Conservation (phyloP, 2,329 filamentous ascomycete species). For the Colletotrichum nymphaeae region DNA sequence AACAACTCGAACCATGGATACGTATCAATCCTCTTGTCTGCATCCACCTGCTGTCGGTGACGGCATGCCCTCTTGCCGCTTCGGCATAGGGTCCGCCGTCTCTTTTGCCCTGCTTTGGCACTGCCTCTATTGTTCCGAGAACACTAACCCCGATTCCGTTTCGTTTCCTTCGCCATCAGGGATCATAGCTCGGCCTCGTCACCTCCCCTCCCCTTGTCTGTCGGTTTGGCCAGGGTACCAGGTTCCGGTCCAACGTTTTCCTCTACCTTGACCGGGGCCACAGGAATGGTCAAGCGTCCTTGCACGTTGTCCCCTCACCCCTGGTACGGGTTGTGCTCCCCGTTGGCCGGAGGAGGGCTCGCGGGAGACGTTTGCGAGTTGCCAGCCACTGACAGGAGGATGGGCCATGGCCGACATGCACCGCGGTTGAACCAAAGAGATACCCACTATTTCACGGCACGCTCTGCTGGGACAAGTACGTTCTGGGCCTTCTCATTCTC, state of each 20-base stretch:
- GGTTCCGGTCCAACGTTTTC: slow-evolving; percentile 10
- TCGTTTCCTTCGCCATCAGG: slow-evolving; percentile 24
- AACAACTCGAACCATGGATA: background rate
- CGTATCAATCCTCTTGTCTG: background rate
- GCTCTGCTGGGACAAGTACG: background rate
- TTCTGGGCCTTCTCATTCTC: slow-evolving; percentile 26
- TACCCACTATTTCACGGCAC: slow-evolving; percentile 1
- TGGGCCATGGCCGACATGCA: slow-evolving; percentile 7
- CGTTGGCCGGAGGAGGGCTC: slow-evolving; percentile 27
- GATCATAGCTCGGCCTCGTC: slow-evolving; percentile 17
- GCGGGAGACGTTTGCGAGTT: slow-evolving; percentile 11
- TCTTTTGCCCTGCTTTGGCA: background rate
- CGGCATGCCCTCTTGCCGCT: background rate
- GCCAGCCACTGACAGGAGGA: slow-evolving; percentile 28
- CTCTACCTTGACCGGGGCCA: slow-evolving; percentile 20
- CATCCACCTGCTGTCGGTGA: background rate
- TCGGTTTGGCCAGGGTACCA: slow-evolving; percentile 17
- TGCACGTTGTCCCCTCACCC: background rate
- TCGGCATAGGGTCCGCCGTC: background rate
- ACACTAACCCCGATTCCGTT: slow-evolving; percentile 22
- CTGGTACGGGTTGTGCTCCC: slow-evolving; percentile 22
- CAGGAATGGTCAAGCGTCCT: slow-evolving; percentile 16
- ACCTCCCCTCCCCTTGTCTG: slow-evolving; percentile 1
- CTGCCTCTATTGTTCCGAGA: slow-evolving; percentile 4
- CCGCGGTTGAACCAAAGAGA: background rate